Conservation (phyloP, 2,329 filamentous ascomycete genomes). For the Cercospora beticola region DNA sequence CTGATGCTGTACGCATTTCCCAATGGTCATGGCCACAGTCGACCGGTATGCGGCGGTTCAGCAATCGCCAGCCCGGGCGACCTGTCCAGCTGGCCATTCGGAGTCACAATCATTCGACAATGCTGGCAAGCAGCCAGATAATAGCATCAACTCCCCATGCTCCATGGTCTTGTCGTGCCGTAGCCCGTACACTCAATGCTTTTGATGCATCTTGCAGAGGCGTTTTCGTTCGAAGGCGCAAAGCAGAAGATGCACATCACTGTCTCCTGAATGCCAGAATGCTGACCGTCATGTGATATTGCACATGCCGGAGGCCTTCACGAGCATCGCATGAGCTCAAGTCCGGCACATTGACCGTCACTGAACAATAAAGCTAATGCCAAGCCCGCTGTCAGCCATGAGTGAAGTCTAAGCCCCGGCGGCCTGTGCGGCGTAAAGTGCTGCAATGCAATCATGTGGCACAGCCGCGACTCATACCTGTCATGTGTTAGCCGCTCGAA, state of each 20-base stretch:
- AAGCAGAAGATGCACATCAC: neutral
- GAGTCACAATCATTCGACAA: neutral
- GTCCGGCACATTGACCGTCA: neutral
- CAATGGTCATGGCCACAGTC: neutral
- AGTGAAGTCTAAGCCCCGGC: neutral
- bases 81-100: neutral
- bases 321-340: neutral
- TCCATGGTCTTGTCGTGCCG: neutral
- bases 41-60: constrained; percentile 1
- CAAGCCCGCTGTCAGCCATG: neutral
- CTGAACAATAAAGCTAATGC: neutral
- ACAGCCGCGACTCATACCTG: neutral
- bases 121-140: neutral
- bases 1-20: neutral
- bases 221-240: neutral
- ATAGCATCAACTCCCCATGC: neutral
- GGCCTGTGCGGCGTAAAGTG: neutral
- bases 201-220: neutral
- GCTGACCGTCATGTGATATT: neutral
- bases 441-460: neutral
- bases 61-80: neutral
- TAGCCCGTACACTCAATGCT: neutral
- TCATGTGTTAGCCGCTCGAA: neutral
- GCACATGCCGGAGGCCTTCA: neutral
- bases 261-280: neutral